Base-by-base conservation (phyloP, 2,329 filamentous ascomycete genomes). In the Sarocladiaceae sp. region DNA sequence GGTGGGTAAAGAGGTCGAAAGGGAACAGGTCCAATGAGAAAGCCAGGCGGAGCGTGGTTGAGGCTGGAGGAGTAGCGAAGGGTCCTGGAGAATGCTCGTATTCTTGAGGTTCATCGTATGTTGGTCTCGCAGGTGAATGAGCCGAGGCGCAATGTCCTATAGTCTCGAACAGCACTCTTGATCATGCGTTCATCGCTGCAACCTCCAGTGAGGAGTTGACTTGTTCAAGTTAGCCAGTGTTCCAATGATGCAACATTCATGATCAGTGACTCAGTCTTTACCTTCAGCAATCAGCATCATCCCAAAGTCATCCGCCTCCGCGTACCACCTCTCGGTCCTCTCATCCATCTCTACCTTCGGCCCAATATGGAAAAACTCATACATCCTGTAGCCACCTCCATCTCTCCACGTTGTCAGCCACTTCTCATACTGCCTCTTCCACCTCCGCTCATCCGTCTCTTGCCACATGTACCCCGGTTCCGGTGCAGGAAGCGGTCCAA, bases 231-330 rank as follows among this genome's bases (percentile, higher is more conserved):
- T 18, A 39, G 34, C 34, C 15, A 6, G 19, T n/a, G 19, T 13
- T 39, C 34, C 15, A 6, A 12, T n/a, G 19, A 24, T 39, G 23
- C 10, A 11, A 13, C n/a, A 26, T 29, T 13, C 13, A 19, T 12
- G 20, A 23, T 24, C 10, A n/a, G 19, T 15, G 11, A 12, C 16
- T 6, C n/a, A n/a, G n/a, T n/a, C n/a, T 29, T 41, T 50, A 51
- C 51, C 45, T 43, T 53, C 49, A 12, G 46, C 47, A 39, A 51
- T 51, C 5, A 53, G 21, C 40, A 53, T 47, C 40, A 48, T 46
- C 1, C 51, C 51, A 41, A 46, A 50, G 10, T 51, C 49, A 19
- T 53, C 51, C 3, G 40, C 47, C 24, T 51, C 51, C 2, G 51
- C 46, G 26, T 51, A 46, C 51, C 51, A 53, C 33, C 29, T 42